These are phyloP conservation scores for Wallacemonas collosoma DNA, from an alignment of 208 protist genomes.

Conservation along the genomic window DNA sequence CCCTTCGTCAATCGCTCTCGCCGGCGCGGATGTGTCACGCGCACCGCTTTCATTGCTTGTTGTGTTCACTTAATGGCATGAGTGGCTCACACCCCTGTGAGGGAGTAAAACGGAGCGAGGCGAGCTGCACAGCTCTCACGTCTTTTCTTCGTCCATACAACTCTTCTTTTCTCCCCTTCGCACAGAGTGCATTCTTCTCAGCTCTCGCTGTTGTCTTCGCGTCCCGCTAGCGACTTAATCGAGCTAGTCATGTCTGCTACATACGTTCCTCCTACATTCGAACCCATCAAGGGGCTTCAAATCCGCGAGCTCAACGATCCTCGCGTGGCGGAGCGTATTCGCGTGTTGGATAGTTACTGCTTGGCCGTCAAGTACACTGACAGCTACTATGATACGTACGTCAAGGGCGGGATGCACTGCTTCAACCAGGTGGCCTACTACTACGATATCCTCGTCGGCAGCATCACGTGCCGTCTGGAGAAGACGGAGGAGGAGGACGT, in stretches of 20 bases:
- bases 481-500: constrained; percentile 41
- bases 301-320: constrained; percentile 65
- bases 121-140: no score
- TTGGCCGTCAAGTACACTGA: constrained; percentile 84
- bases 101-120: no score
- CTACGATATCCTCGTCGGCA: constrained; percentile 91
- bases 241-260: constrained; percentile 13
- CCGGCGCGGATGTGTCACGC: no score
- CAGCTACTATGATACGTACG: constrained; percentile 83
- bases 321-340: constrained; percentile 76
- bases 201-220: no score
- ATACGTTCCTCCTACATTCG: constrained; percentile 29
- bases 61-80: no score
- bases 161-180: neutral
- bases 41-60: no score
- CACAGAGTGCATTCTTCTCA: neutral
- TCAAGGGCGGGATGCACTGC: constrained; percentile 50
- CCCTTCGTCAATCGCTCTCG: no score
- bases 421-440: constrained; percentile 88
- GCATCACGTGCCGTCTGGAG: constrained; percentile 90
- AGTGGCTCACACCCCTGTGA: no score
- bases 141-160: no score
- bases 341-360: constrained; percentile 75
- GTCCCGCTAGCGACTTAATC: neutral
- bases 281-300: constrained; percentile 59